These are phyloP conservation scores for Termitomyces sp. DNA, from an alignment of 768 basidiomycete genomes.

Conservation along the genomic window DNA sequence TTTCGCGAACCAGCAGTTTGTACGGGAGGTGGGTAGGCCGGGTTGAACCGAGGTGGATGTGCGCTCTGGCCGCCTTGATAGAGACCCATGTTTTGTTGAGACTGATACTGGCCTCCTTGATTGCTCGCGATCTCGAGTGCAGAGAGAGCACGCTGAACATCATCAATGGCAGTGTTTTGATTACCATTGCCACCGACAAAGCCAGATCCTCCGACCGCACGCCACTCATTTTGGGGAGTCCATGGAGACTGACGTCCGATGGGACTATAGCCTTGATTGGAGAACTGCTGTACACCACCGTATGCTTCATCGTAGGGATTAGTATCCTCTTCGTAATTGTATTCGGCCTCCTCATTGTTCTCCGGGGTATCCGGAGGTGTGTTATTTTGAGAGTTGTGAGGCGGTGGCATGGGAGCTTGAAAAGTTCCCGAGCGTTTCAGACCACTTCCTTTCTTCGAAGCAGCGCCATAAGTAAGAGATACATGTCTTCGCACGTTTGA, in stretches of 20 bases:
- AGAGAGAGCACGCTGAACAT: constrained; percentile 72
- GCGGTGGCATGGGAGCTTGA: constrained; percentile 46
- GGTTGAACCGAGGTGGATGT: constrained; percentile 72
- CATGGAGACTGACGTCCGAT: constrained; percentile 68
- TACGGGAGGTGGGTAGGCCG: constrained; percentile 42
- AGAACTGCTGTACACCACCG: constrained; percentile 35
- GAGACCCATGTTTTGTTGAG: constrained; percentile 24
- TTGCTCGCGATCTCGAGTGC: constrained; percentile 57
- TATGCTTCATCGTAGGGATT: constrained; percentile 60
- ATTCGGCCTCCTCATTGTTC: constrained; percentile 50
- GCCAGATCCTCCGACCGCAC: constrained; percentile 27
- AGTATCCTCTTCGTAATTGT: constrained; percentile 47
- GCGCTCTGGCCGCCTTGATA: constrained; percentile 48
- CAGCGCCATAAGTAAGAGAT: constrained; percentile 71
- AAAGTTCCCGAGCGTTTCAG: constrained; percentile 79
- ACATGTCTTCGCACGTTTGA: constrained; percentile 77
- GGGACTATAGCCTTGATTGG: constrained; percentile 40
- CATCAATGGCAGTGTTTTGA: constrained; percentile 53
- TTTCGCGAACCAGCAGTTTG: constrained; percentile 36
- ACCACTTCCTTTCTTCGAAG: constrained; percentile 45
- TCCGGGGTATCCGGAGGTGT: constrained; percentile 39
- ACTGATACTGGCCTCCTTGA: constrained; percentile 25
- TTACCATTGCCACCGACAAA: constrained; percentile 16
- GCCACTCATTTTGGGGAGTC: constrained; percentile 64
- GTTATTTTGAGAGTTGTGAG: constrained; percentile 31